phyloP scores from a whole-genome alignment of 345 rosid species.

The Noccaea bulbosa region DNA sequence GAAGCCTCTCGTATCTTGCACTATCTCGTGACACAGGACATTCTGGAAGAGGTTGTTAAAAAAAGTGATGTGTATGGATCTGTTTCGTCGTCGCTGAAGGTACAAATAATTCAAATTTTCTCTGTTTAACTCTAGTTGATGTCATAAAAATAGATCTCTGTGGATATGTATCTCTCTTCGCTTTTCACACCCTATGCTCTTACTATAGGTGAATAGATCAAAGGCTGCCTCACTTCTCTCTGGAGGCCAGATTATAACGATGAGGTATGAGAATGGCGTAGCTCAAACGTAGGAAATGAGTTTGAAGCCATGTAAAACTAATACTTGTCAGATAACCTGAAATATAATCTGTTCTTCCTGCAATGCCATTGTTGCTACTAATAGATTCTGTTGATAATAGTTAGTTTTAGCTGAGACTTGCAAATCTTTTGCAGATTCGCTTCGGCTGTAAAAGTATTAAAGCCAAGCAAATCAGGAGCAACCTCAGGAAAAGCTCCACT shows the following conservation, averaged over 20 bases:
- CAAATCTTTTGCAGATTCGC: slow-evolving; percentile 58
- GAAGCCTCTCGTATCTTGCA: slow-evolving; percentile 87
- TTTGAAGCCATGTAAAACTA: slow-evolving; percentile 1
- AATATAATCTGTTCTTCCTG: slow-evolving; percentile 9
- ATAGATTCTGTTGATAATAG: neutral
- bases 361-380: neutral
- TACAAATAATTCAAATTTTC: slow-evolving; percentile 24
- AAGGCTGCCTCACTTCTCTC: slow-evolving; percentile 56
- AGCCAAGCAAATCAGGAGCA: slow-evolving; percentile 49
- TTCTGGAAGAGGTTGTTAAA: slow-evolving; percentile 81
- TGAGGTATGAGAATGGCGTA: too few relatives aligned
- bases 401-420: slow-evolving; percentile 13
- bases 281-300: slow-evolving; percentile 1
- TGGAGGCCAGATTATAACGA: slow-evolving; percentile 54
- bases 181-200: too few relatives aligned
- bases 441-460: slow-evolving; percentile 49
- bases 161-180: neutral
- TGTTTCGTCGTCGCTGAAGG: slow-evolving; percentile 89
- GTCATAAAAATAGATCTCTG: neutral
- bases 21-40: slow-evolving; percentile 80
- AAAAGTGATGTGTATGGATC: slow-evolving; percentile 94
- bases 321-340: neutral
- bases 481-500: slow-evolving; percentile 63
- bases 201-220: slow-evolving; percentile 69
- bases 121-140: neutral